Evolutionary conservation across 805 yeast genomes (phyloP).

Genomic region (Wickerhamomyces strasburgensis): DNA sequence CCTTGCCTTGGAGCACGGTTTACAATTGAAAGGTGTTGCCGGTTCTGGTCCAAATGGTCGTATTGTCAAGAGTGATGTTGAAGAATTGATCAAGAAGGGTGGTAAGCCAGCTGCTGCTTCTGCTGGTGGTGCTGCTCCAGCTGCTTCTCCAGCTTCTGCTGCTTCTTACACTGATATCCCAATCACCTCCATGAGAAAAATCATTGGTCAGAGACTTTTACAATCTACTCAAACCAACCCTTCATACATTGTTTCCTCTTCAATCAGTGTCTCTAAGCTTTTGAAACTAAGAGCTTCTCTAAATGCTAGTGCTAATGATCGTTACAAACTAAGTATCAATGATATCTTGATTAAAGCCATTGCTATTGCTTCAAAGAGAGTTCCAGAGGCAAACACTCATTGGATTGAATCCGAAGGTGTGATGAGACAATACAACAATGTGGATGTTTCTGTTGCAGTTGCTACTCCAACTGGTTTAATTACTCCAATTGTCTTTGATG

Average conservation of each 20-base stretch:
- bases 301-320: slow-evolving; percentile 78
- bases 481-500: slow-evolving; percentile 91
- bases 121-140: slow-evolving; percentile 40
- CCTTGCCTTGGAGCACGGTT: slow-evolving; percentile 87
- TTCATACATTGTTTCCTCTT: slow-evolving; percentile 86
- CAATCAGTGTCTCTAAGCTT: slow-evolving; percentile 81
- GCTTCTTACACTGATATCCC: slow-evolving; percentile 74
- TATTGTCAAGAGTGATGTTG: slow-evolving; percentile 87
- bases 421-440: slow-evolving; percentile 85
- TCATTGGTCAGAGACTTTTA: slow-evolving; percentile 83
- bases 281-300: slow-evolving; percentile 88
- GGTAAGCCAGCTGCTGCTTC: slow-evolving; percentile 38
- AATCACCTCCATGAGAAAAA: slow-evolving; percentile 86
- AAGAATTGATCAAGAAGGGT: slow-evolving; percentile 48
- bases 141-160: slow-evolving; percentile 44
- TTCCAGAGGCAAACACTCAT: slow-evolving; percentile 90
- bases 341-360: slow-evolving; percentile 93
- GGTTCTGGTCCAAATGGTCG: slow-evolving; percentile 97
- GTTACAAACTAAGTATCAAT: slow-evolving; percentile 87
- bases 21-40: slow-evolving; percentile 74
- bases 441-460: slow-evolving; percentile 97
- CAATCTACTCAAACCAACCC: slow-evolving; percentile 86
- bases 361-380: slow-evolving; percentile 82
- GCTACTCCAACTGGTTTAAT: slow-evolving; percentile 96
- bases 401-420: slow-evolving; percentile 88